Evolutionary conservation across 306 rosid species (phyloP), one percentile per base, ranked within the genome.

Genomic region (Rosa rugosa): DNA sequence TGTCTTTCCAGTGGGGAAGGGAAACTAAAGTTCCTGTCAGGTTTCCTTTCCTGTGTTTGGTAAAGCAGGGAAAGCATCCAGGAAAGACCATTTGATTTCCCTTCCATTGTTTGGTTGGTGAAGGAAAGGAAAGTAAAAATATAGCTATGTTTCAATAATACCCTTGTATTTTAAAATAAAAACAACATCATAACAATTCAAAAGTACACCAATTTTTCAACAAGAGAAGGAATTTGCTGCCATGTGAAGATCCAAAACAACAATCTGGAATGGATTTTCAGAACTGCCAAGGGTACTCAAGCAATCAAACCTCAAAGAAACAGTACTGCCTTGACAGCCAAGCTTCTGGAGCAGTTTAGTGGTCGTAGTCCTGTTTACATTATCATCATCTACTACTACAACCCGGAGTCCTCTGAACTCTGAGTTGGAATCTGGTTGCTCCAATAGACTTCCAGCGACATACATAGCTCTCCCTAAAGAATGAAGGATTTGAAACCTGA

Each of bases 291-390:
- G 41, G 5, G 85, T 88, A 75, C 78, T 42, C 16, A 93, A 79
- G 72, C 98, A 93, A 45, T 89, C 90, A 27, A 87, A 86, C 60
- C 98, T 97, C 0, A 97, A 93, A 0, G 97, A 85, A 60, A 91
- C 91, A 5, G 91, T 78, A 14, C 85, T 86, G 56, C 91, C 95
- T 77, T 86, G 86, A 81, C 93, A 93, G 23, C 95, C 97, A 1
- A 93, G 90, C 83, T 87, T 93, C 95, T 93, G 95, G 0, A 93
- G 95, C 83, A 90, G 86, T 84, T 87, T 93, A 85, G 84, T 84
- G 6, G 97, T 93, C 81, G 91, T 95, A 0, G 73, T 85, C 86
- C 95, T 81, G 85, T 93, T 93, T 59, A 91, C 78, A 11, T 82
- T 75, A 38, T 93, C 97, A 40, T 88, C 92, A 11, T 93, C 98